Base-by-base conservation (phyloP, 257 asterid species). In the Misopates orontium region DNA sequence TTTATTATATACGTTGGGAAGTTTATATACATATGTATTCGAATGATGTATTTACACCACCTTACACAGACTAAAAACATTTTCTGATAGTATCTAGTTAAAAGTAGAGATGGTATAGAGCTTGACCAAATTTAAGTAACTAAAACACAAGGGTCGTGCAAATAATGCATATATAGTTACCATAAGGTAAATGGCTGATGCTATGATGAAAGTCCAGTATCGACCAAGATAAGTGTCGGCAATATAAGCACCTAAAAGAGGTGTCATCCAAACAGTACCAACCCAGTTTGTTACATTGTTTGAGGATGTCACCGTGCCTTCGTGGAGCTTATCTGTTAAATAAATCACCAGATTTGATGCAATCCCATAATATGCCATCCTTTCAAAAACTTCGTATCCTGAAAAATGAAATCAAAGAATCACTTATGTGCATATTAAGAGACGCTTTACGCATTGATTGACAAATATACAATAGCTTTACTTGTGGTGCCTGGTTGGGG, bases 261-360 rank as follows among this genome's bases (percentile, higher is more conserved):
- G 96, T 21, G 96, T 82, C 79, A 88, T 73, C 96, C 96, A 88
- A 11, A 84, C 95, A 12, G 89, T 84, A 23, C 96, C 96, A 60
- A 71, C 64, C 96, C 95, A 88, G 24, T 88, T 85, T 12, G 96
- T 88, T 36, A 88, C 96, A 66, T 83, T 85, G 45, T 88, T 85
- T 32, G 96, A 69, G n/a, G 96, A 82, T 75, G 52, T 66, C 0
- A 88, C 90, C n/a, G 90, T 88, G 56, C 96, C 96, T 80, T 88
- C 80, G 75, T 85, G 90, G 23, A 88, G 88, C 65, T 85, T 66
- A 3, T 78, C 20, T 20, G 88, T 70, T 40, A 85, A 59, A 56
- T 88, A 85, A 42, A 84, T 75, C 64, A 88, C 94, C 5, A 88
- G 80, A 44, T 88, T 88, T 69, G 94, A 67, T 50, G 96, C 80